Percentiles rank a stretch among this genome's conserved stretches.
Evolutionary conservation across 1,139 yeast genomes (phyloP).

Genomic region (Eremothecium gossypii): DNA sequence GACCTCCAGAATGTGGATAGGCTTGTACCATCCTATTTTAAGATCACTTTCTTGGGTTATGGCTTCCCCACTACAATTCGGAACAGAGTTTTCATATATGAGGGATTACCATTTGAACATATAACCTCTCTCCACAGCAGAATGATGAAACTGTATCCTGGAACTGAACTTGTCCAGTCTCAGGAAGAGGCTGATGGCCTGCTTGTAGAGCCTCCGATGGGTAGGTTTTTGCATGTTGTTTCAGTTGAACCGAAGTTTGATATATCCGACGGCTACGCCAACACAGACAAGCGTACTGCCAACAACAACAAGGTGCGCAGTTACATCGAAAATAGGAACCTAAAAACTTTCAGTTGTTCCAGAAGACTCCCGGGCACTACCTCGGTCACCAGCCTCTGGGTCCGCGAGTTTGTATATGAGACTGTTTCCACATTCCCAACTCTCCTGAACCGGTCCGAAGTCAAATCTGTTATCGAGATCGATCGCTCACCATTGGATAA

Average conservation of each 20-base stretch:
- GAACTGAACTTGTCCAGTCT: constrained; percentile 63
- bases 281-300: constrained; percentile 13
- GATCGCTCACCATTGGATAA: constrained; percentile 79
- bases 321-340: constrained; percentile 62
- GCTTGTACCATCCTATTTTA: constrained; percentile 67
- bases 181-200: constrained; percentile 53
- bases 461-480: constrained; percentile 42
- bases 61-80: constrained; percentile 77
- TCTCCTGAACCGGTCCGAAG: constrained; percentile 75
- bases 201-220: constrained; percentile 46
- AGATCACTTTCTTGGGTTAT: constrained; percentile 71
- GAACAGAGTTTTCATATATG: constrained; percentile 70
- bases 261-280: constrained; percentile 33
- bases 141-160: constrained; percentile 67
- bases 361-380: constrained; percentile 70
- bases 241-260: constrained; percentile 64
- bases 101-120: constrained; percentile 83
- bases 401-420: constrained; percentile 75
- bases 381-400: constrained; percentile 73
- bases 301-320: constrained; percentile 39
- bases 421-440: constrained; percentile 78
- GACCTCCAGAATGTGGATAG: constrained; percentile 66
- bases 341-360: constrained; percentile 59
- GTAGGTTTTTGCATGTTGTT: constrained; percentile 64
- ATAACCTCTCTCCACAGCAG: constrained; percentile 77